Percentiles rank a stretch among this genome's conserved stretches.
Evolutionary conservation across 768 basidiomycete genomes (phyloP).

Genomic region (Suillus subalutaceus): DNA sequence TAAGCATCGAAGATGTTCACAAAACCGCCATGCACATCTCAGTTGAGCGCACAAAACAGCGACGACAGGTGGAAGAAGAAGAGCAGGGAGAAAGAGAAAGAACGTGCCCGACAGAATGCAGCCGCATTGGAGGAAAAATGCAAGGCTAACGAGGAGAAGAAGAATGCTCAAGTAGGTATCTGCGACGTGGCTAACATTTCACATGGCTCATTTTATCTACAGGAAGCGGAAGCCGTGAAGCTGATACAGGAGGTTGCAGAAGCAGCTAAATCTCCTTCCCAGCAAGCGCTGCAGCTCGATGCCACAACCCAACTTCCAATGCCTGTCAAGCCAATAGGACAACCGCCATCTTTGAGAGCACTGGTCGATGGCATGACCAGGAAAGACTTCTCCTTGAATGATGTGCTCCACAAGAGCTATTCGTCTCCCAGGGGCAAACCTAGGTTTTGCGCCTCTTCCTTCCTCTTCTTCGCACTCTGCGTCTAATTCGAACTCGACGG

Average conservation of each 20-base stretch:
- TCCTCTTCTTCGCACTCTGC: too few relatives aligned
- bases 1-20: conserved; percentile 65
- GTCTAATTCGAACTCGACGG: too few relatives aligned
- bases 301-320: conserved; percentile 10
- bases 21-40: conserved; percentile 83
- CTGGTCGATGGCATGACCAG: too few relatives aligned
- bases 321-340: conserved; percentile 25
- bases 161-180: conserved; percentile 23
- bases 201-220: conserved; percentile 18
- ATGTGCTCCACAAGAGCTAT: too few relatives aligned
- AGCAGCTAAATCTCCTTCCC: conserved; percentile 37
- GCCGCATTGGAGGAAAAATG: conserved; percentile 72
- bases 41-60: conserved; percentile 79
- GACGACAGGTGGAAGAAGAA: conserved; percentile 82
- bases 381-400: too few relatives aligned
- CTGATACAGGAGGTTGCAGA: conserved; percentile 53
- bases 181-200: conserved; percentile 14
- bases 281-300: conserved; percentile 13
- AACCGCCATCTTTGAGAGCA: conserved; percentile 39
- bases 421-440: too few relatives aligned
- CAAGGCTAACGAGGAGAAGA: conserved; percentile 36
- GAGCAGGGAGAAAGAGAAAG: conserved; percentile 78
- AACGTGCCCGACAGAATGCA: conserved; percentile 81
- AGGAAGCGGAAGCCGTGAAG: conserved; percentile 43
- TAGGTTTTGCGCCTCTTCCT: too few relatives aligned